Evolutionary conservation across 106 monocot genomes (phyloP).

Genomic region (Allium fistulosum): DNA sequence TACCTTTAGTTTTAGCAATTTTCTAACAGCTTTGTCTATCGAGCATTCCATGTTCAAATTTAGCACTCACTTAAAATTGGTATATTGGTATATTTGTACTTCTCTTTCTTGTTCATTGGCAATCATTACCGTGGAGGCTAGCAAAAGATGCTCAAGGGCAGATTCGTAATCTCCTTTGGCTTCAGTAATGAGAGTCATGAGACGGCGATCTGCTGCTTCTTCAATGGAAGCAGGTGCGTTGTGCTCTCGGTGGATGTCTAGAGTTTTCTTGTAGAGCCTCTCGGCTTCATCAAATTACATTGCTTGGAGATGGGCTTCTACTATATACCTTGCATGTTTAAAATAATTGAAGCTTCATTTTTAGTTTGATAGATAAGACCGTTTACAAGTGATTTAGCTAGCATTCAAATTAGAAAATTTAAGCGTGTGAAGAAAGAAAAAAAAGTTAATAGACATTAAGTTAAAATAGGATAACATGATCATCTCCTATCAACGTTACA

Average conservation of each 20-base stretch:
- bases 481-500: too few species aligned
- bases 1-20: too few species aligned
- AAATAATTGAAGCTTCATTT: background rate
- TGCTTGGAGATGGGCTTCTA: slow-evolving; percentile 55
- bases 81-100: too few species aligned
- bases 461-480: too few species aligned
- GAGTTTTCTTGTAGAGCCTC: slow-evolving; percentile 43
- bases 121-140: slow-evolving; percentile 51
- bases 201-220: slow-evolving; percentile 57
- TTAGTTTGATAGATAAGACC: background rate
- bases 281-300: slow-evolving; percentile 59
- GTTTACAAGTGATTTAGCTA: background rate
- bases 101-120: slow-evolving; percentile 43
- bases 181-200: slow-evolving; percentile 52
- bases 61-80: too few species aligned
- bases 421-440: background rate
- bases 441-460: too few species aligned
- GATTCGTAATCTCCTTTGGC: slow-evolving; percentile 54
- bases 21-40: too few species aligned
- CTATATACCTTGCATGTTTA: slow-evolving; percentile 33
- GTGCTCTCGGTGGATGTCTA: slow-evolving; percentile 56
- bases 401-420: background rate
- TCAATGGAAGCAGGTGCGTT: slow-evolving; percentile 49
- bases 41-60: too few species aligned
- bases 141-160: slow-evolving; percentile 54